phyloP scores from a whole-genome alignment of 257 asterid species.

The Thymus mandschuricus region DNA sequence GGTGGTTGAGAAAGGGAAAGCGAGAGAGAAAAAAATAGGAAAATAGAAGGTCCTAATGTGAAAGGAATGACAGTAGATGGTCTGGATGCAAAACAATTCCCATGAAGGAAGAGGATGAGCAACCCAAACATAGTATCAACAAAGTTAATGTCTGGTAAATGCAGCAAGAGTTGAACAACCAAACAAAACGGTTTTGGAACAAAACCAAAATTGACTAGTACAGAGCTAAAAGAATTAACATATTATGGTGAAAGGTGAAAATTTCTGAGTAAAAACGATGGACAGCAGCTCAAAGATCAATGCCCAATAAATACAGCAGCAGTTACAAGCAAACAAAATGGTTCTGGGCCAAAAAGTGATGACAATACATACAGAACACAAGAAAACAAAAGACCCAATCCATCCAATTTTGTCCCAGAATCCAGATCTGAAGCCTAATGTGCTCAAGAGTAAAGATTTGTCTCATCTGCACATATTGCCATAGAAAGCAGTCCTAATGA shows the following conservation, averaged over 20 bases:
- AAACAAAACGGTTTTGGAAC: slow-evolving; percentile 50
- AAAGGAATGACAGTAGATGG: slow-evolving; percentile 23
- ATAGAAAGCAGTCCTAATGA: slow-evolving; percentile 24
- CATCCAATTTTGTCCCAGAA: slow-evolving; percentile 47
- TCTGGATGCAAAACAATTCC: slow-evolving; percentile 23
- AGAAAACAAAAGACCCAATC: slow-evolving; percentile 60
- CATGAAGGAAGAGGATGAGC: slow-evolving; percentile 28
- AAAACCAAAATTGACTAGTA: slow-evolving; percentile 40
- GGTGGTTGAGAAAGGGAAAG: slow-evolving; percentile 28
- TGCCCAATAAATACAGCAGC: slow-evolving; percentile 30
- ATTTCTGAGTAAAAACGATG: slow-evolving; percentile 3
- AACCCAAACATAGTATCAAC: slow-evolving; percentile 16
- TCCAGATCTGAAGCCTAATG: slow-evolving; percentile 45
- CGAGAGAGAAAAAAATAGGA: slow-evolving; percentile 22
- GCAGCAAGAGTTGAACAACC: slow-evolving; percentile 45
- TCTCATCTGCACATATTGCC: slow-evolving; percentile 17
- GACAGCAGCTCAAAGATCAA: slow-evolving; percentile 20
- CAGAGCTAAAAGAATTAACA: slow-evolving; percentile 17
- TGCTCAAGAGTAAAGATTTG: slow-evolving; percentile 13
- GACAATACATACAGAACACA: slow-evolving; percentile 55
- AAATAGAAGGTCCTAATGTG: slow-evolving; percentile 17
- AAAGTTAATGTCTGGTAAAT: slow-evolving; percentile 30
- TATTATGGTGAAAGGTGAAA: background rate
- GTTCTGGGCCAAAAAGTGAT: slow-evolving; percentile 60
- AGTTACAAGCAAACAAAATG: slow-evolving; percentile 57